These are phyloP conservation scores for Xenoacremonium recifei DNA, from an alignment of 2,329 filamentous ascomycete species.

Conservation along the genomic window DNA sequence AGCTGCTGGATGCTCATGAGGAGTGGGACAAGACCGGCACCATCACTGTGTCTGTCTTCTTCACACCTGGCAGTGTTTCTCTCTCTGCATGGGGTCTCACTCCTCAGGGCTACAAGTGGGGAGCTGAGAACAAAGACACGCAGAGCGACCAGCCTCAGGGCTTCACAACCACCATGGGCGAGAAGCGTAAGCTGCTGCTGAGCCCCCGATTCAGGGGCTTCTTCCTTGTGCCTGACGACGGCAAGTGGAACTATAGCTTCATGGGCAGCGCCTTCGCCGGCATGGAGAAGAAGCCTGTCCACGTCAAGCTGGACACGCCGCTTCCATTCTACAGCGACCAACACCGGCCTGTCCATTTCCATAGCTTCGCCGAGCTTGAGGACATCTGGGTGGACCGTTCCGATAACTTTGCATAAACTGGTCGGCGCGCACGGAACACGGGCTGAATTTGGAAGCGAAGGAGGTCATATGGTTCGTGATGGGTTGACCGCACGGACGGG, in stretches of 20 bases:
- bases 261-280: slow-evolving; percentile 86
- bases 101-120: slow-evolving; percentile 93
- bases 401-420: slow-evolving; percentile 82
- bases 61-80: slow-evolving; percentile 95
- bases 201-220: slow-evolving; percentile 93
- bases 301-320: slow-evolving; percentile 92
- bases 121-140: slow-evolving; percentile 89
- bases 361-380: slow-evolving; percentile 95
- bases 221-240: slow-evolving; percentile 90
- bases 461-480: too few species aligned
- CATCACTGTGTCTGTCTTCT: slow-evolving; percentile 91
- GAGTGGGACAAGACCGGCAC: slow-evolving; percentile 75
- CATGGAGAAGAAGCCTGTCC: slow-evolving; percentile 86
- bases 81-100: slow-evolving; percentile 92
- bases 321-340: slow-evolving; percentile 86
- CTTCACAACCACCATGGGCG: slow-evolving; percentile 87
- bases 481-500: too few species aligned
- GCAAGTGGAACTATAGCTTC: slow-evolving; percentile 97
- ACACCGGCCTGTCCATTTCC: slow-evolving; percentile 92
- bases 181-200: slow-evolving; percentile 91
- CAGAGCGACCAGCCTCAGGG: slow-evolving; percentile 91
- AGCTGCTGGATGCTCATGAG: slow-evolving; percentile 77
- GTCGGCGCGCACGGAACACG: not conserved
- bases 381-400: slow-evolving; percentile 92
- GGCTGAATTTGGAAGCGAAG: not conserved